phyloP scores from a whole-genome alignment of 805 yeast species.

The Lipomyces starkeyi region DNA sequence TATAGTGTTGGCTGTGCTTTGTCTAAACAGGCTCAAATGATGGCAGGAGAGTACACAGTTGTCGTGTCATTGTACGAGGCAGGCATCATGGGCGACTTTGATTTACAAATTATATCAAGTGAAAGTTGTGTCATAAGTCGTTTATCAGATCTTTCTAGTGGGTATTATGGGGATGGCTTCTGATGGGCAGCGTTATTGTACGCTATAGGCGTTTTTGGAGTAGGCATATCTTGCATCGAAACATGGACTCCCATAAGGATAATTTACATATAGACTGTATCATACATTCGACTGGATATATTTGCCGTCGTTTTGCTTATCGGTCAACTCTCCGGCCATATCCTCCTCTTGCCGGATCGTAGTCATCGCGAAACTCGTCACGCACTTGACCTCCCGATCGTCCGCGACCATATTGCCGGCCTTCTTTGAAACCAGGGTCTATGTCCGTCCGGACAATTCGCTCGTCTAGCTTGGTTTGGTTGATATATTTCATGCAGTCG shows the following conservation, averaged over 20 bases:
- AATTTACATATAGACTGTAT: not conserved
- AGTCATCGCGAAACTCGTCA: slow-evolving; percentile 62
- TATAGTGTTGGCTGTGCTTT: slow-evolving; percentile 26
- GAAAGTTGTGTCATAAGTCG: slow-evolving; percentile 13
- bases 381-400: slow-evolving; percentile 88
- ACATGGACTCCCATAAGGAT: not conserved
- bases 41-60: slow-evolving; percentile 30
- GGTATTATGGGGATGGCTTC: not conserved
- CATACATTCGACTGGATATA: not conserved
- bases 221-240: not conserved
- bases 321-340: slow-evolving; percentile 42
- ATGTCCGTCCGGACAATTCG: slow-evolving; percentile 82
- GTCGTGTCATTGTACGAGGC: slow-evolving; percentile 29
- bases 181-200: not conserved
- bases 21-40: slow-evolving; percentile 11
- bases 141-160: slow-evolving; percentile 19
- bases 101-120: slow-evolving; percentile 15
- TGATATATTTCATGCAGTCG: slow-evolving; percentile 80
- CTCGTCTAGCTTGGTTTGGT: slow-evolving; percentile 84
- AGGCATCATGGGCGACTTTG: slow-evolving; percentile 27
- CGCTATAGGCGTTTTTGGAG: not conserved
- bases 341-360: slow-evolving; percentile 54
- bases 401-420: slow-evolving; percentile 96
- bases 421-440: slow-evolving; percentile 95
- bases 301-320: not conserved